Evolutionary conservation across 768 basidiomycete genomes (phyloP), one percentile per base, ranked within the genome.

Genomic region (Collybiopsis luxurians): DNA sequence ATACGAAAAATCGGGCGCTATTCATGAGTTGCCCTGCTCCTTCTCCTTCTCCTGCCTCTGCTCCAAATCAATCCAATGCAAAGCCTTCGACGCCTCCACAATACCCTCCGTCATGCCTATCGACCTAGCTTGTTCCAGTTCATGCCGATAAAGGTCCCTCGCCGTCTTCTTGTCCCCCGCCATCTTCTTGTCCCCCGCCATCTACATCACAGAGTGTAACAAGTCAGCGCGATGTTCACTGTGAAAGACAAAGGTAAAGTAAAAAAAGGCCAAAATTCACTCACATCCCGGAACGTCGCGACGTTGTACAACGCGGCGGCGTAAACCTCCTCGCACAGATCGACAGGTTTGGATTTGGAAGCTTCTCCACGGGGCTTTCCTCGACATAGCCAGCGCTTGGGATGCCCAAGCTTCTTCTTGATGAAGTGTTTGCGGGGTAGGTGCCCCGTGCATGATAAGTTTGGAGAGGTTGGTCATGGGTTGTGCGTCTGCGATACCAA

Each of bases 331-430:
- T 86, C 82, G 59, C 86, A 89, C 0, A 73, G 69, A 7, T 72
- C 68, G 58, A 61, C 55, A 65, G 62, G 49, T 59, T 66, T 56
- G 59, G 60, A n/a, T n/a, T n/a, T n/a, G n/a, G 19, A 42, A 65
- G 57, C 64, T 73, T 60, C 66, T 64, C 15, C n/a, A 42, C 56
- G 44, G 28, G n/a, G 59, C 55, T 40, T 62, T 61, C 31, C 72
- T 68, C 36, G 76, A 67, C 28, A 71, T 56, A 1, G 64, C 67
- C 31, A 75, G 60, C 0, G 80, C 82, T 60, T 83, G 81, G 30
- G 72, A 73, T 3, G 84, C 82, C 85, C 86, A 89, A 0, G 77
- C 69, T 62, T 87, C 85, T 1, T 87, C 86, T 61, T 78, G 75
- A 15, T 66, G 64, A 23, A 78, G 61, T 2, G 61, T 61, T 44